A percentile compares a stretch with the other conserved stretches of the same genome.
Evolutionary conservation across 441 rosid genomes (phyloP).

Genomic region (Corymbia citriodora): DNA sequence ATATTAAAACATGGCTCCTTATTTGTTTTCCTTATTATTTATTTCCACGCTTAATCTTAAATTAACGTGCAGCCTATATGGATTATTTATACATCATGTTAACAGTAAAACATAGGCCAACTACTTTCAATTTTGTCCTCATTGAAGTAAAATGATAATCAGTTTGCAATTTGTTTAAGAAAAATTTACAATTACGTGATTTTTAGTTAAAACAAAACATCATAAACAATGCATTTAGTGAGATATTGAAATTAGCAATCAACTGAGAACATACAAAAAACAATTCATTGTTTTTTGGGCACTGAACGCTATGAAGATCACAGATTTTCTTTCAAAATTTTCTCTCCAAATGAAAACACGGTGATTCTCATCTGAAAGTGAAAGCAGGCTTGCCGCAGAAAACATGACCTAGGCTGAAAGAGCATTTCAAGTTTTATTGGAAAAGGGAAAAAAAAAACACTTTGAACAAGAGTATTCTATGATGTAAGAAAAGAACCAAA

Average conservation of each 20-base stretch:
- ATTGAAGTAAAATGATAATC: background rate
- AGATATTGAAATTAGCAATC: background rate
- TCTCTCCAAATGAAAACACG: background rate
- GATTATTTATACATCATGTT: background rate
- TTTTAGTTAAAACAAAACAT: background rate
- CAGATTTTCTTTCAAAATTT: too few relatives aligned
- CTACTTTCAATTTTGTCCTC: background rate
- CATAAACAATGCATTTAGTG: background rate
- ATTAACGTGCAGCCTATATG: background rate
- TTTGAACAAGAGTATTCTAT: background rate
- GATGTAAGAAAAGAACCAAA: background rate
- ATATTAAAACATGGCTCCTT: too few relatives aligned
- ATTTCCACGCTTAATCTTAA: background rate
- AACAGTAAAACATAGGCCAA: background rate
- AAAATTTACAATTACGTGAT: background rate
- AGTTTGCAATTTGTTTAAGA: background rate
- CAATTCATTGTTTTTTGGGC: background rate
- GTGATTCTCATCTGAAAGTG: background rate
- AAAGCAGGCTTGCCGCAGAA: background rate
- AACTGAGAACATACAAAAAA: background rate
- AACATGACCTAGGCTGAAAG: background rate
- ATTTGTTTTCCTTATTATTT: too few relatives aligned
- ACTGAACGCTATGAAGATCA: background rate
- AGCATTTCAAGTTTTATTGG: background rate
- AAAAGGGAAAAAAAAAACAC: background rate